Percentiles rank a stretch among this genome's conserved stretches.
Evolutionary conservation across 2,329 filamentous ascomycete species (phyloP).

Genomic region (Aureobasidium sp.): DNA sequence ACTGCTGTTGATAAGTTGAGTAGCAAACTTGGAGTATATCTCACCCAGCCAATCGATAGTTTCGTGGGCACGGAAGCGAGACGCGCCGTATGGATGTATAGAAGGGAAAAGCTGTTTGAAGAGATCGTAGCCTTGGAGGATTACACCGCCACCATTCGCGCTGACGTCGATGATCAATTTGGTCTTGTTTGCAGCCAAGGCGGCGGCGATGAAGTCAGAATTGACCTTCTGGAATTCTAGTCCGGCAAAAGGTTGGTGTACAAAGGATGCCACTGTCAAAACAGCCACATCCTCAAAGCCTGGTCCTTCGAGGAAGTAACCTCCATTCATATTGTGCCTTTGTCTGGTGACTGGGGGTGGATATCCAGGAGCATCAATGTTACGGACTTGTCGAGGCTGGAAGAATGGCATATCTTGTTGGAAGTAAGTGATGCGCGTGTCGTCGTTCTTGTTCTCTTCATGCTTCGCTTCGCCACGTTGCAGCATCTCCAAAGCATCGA

Average conservation of each 20-base stretch:
- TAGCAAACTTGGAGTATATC: slow-evolving; percentile 28
- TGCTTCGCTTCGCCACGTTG: background rate
- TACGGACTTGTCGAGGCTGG: background rate
- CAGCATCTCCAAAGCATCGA: slow-evolving; percentile 18
- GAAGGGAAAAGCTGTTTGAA: slow-evolving; percentile 50
- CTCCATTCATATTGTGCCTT: slow-evolving; percentile 33
- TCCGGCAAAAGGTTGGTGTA: slow-evolving; percentile 23
- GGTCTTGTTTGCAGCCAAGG: slow-evolving; percentile 44
- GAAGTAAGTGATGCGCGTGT: background rate
- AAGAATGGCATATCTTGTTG: too few species aligned
- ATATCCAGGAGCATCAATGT: slow-evolving; percentile 32
- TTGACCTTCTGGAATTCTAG: slow-evolving; percentile 33
- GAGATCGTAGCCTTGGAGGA: slow-evolving; percentile 52
- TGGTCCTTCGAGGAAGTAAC: slow-evolving; percentile 37
- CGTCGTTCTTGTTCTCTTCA: background rate
- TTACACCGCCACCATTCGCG: slow-evolving; percentile 50
- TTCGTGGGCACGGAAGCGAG: slow-evolving; percentile 43
- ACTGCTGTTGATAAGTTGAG: slow-evolving; percentile 19
- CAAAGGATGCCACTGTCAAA: slow-evolving; percentile 35
- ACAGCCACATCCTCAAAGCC: slow-evolving; percentile 39
- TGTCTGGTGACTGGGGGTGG: slow-evolving; percentile 32
- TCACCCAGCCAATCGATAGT: slow-evolving; percentile 35
- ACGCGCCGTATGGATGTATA: slow-evolving; percentile 39
- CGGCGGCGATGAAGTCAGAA: slow-evolving; percentile 32
- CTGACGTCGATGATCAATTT: slow-evolving; percentile 53